phyloP scores from a whole-genome alignment of 192 early-diverging fungal species.

The Coemansia sp. region DNA sequence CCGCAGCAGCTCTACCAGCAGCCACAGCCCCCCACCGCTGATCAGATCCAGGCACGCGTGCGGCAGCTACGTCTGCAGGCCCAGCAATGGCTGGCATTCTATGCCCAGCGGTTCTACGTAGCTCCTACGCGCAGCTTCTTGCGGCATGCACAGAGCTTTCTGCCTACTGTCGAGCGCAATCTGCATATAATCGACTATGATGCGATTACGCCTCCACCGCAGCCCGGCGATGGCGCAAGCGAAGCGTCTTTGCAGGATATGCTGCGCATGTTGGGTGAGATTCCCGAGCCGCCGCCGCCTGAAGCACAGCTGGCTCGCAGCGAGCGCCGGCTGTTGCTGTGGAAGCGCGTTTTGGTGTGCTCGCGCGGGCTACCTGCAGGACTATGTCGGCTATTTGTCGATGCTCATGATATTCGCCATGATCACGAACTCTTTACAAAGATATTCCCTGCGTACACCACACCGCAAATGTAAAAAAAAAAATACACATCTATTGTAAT shows the following conservation, averaged over 20 bases:
- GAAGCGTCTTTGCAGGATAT: constrained; percentile 2
- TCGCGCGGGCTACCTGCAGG: constrained; percentile 29
- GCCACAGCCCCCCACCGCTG: not conserved
- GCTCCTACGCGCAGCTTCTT: constrained; percentile 44
- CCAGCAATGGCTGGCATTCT: constrained; percentile 52
- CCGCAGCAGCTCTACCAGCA: not conserved
- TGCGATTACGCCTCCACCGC: constrained; percentile 13
- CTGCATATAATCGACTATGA: constrained; percentile 49
- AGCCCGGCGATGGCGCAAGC: not conserved
- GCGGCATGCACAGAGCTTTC: constrained; percentile 27
- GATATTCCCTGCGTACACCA: constrained; percentile 17
- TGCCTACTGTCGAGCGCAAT: constrained; percentile 39
- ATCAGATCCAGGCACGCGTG: constrained; percentile 22
- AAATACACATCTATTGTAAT: not conserved
- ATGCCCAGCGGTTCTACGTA: constrained; percentile 50
- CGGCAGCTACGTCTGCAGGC: constrained; percentile 36
- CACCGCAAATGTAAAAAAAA: constrained; percentile 9
- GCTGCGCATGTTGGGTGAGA: constrained; percentile 13
- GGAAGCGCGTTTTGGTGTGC: constrained; percentile 29
- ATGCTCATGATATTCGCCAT: constrained; percentile 42
- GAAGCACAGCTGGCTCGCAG: constrained; percentile 44
- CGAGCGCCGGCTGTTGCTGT: constrained; percentile 31
- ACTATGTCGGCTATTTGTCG: constrained; percentile 48
- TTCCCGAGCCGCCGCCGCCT: constrained; percentile 47
- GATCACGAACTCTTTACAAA: constrained; percentile 21